Base-by-base conservation (phyloP, 306 rosid genomes). In the Prunus fruticosa region DNA sequence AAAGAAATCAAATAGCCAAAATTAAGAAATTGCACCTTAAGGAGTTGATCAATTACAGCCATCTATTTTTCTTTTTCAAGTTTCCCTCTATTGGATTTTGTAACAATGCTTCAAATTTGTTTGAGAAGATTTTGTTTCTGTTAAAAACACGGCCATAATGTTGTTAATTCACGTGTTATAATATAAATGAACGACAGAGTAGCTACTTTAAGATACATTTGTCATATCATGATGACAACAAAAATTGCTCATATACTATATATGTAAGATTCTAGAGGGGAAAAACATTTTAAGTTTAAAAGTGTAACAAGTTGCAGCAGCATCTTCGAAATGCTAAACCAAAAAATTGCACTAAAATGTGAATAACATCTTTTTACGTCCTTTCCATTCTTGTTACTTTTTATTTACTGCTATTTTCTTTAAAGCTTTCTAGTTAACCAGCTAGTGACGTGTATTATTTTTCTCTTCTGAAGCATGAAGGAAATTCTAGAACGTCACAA, bases 401-500 rank as follows among this genome's bases (percentile, higher is more conserved):
- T 38, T 43, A 38, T 15, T 13, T 53, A 11, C 3, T 63, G 14
- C 0, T 70, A 11, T 19, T 60, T 11, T 9, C 30, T 27, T 11
- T 65, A 20, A 64, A 23, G 46, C 25, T 23, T 52, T 64, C 41
- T 43, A 41, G 14, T 54, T 14, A 13, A 45, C 43, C 45, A 7
- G 69, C 47, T 52, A 46, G 46, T 79, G 80, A 80, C 70, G 16
- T 78, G 41, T 78, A 67, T 41, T 14, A n/a, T 82, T 71, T 61
- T 69, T 38, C 15, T 65, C 38, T 79, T 82, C 6, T 80, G 83
- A 77, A 93, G 98, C 79, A 89, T 87, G 96, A 92, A 80, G 87
- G 93, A 89, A 69, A 88, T 92, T 61, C 85, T 95, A 15, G 97
- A 89, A 49, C 90, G 87, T 80, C 91, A 87, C 82, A 70, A 88